phyloP scores from a whole-genome alignment of 2,329 filamentous ascomycete genomes.

The Fusarium hostae region DNA sequence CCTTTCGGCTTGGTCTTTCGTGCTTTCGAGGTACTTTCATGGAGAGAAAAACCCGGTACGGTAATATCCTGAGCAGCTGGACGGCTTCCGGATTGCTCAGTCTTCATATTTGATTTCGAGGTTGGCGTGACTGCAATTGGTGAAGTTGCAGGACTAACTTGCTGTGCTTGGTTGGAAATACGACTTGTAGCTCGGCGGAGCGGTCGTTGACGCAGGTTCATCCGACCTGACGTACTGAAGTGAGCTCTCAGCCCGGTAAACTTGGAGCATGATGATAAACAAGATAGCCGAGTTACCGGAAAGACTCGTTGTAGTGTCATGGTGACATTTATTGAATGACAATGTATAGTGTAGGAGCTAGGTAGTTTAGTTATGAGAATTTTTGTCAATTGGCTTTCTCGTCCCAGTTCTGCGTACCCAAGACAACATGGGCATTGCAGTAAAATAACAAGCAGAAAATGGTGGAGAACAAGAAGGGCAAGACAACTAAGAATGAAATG shows the following conservation, averaged over 20 bases:
- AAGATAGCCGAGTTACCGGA: not conserved
- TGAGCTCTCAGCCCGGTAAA: not conserved
- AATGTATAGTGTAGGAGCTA: not conserved
- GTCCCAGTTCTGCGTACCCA: not conserved
- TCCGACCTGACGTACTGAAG: constrained; percentile 1
- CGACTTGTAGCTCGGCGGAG: not conserved
- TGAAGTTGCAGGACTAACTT: not conserved
- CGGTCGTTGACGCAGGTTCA: constrained; percentile 21
- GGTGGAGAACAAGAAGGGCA: not conserved
- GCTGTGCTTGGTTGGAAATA: not conserved
- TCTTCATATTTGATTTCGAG: not conserved
- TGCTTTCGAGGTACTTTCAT: not conserved
- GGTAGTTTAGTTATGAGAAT: not conserved
- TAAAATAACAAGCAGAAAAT: not conserved
- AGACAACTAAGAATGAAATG: not conserved
- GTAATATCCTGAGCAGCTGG: not conserved
- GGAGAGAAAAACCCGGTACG: not conserved
- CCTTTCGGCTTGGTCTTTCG: constrained; percentile 9
- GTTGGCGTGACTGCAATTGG: not conserved
- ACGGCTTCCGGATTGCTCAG: not conserved
- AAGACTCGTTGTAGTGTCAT: constrained; percentile 6
- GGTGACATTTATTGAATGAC: not conserved
- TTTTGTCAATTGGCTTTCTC: not conserved
- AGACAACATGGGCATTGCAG: not conserved
- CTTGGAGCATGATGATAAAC: not conserved